Evolutionary conservation across 1,284 basidiomycete genomes (phyloP), one percentile per base, ranked within the genome.

Genomic region (Trichosporon coremiiforme): DNA sequence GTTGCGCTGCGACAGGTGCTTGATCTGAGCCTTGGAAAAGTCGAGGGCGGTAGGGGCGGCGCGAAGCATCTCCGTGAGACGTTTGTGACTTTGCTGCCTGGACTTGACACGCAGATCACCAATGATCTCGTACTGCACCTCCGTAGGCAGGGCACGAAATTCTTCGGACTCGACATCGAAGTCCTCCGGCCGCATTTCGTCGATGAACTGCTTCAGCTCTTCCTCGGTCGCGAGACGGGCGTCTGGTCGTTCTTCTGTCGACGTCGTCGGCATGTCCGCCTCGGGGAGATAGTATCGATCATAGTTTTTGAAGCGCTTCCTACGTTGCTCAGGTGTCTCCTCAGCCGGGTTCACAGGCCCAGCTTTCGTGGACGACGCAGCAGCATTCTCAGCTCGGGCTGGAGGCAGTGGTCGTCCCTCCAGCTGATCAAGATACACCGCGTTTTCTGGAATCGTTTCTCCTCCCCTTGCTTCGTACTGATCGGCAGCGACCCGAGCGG

Each of bases 101-200:
- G 95, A 98, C 80, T 94, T 94, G 60, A 96, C 85, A 4, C 95
- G 89, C 69, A 98, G 85, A 84, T 99, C 97, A 69, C 96, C 96
- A 35, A 99, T 91, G 74, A 99, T 95, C 85, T 99, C 97, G 83
- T 99, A 99, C 80, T 99, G 95, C 25, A 97, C 89, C 82, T 98
- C 95, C 0, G 93, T 94, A 0, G 97, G 95, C 10, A 99, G 87
- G 72, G 94, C 92, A 31, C 90, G 90, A 79, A 99, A 99, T n/a
- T 90, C 91, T 8, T 91, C 87, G 1, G 93, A 93, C 17, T 89
- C 87, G 68, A 95, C 87, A 78, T 98, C 95, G 76, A 98, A 91
- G 78, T 97, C 94, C 75, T 94, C 93, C 0, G 94, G 94, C 3
- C 90, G 88, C 88, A 97, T 93, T 64, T 95, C 91, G 67, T 96